Percentiles rank a stretch among this genome's conserved stretches.
phyloP scores from a whole-genome alignment of 495 filamentous ascomycete species.

The Xylaria telfairii region DNA sequence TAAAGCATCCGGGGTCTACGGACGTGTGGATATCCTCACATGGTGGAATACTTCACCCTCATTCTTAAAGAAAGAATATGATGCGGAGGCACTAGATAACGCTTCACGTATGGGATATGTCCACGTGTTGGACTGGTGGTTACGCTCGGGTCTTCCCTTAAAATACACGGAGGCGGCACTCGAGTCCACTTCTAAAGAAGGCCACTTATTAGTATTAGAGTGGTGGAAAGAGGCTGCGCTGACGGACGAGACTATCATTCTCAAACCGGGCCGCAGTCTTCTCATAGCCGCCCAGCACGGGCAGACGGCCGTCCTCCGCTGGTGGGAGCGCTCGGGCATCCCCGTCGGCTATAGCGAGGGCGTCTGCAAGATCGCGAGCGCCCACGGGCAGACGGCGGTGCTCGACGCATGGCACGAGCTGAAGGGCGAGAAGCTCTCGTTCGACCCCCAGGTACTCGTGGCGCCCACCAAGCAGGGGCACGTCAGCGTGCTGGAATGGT shows the following conservation, averaged over 20 bases:
- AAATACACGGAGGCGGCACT: constrained; percentile 86
- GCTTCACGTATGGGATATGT: constrained; percentile 84
- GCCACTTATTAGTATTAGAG: constrained; percentile 81
- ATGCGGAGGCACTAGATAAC: constrained; percentile 81
- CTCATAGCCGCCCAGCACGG: constrained; percentile 81
- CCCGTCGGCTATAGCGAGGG: constrained; percentile 74
- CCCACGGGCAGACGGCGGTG: constrained; percentile 85
- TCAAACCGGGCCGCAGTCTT: constrained; percentile 82
- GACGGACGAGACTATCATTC: constrained; percentile 47
- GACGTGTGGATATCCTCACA: constrained; percentile 80
- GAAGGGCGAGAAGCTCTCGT: constrained; percentile 81
- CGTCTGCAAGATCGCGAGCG: constrained; percentile 81
- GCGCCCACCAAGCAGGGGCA: constrained; percentile 87
- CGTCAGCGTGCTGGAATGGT: constrained; percentile 87
- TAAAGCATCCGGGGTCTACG: constrained; percentile 84
- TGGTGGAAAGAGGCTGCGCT: constrained; percentile 81
- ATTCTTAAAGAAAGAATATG: constrained; percentile 77
- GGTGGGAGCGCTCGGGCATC: constrained; percentile 83
- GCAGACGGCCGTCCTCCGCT: constrained; percentile 71
- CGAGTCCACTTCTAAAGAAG: constrained; percentile 82
- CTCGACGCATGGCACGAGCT: constrained; percentile 81
- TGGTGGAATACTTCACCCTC: constrained; percentile 81
- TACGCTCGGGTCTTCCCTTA: constrained; percentile 75
- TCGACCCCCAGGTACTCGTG: constrained; percentile 87
- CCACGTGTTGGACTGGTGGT: constrained; percentile 91